Evolutionary conservation across 2,329 filamentous ascomycete species (phyloP).

Genomic region (Penicillium sp.): DNA sequence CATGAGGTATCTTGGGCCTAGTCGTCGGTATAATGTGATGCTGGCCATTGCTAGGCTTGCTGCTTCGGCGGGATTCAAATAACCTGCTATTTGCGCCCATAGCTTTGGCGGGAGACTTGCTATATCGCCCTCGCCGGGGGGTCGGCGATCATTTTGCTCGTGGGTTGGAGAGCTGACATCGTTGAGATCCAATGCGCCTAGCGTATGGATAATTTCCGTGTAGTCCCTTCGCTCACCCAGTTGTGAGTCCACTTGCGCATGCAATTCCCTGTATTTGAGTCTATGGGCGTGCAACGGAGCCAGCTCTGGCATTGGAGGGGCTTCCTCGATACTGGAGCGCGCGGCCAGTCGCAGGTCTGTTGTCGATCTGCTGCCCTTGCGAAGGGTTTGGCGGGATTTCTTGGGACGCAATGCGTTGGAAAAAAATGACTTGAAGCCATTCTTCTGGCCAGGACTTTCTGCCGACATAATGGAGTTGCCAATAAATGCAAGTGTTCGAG

Average conservation of each 20-base stretch:
- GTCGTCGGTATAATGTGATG: conserved; percentile 44
- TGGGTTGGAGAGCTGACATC: conserved; percentile 19
- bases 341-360: conserved; percentile 25
- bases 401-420: conserved; percentile 31
- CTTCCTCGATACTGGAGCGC: conserved; percentile 22
- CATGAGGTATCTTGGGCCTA: conserved; percentile 42
- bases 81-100: conserved; percentile 46
- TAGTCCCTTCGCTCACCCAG: conserved; percentile 37
- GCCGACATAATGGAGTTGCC: conserved; percentile 24
- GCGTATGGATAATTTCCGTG: conserved; percentile 34
- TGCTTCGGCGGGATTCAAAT: conserved; percentile 45
- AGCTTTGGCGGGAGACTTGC: conserved; percentile 44
- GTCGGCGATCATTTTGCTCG: conserved; percentile 20
- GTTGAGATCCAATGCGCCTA: conserved; percentile 30
- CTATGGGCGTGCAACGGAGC: conserved; percentile 35
- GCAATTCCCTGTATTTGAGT: conserved; percentile 28
- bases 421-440: conserved; percentile 30
- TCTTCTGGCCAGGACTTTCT: conserved; percentile 30
- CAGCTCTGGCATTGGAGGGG: conserved; percentile 29
- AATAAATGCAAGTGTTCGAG: background rate
- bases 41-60: conserved; percentile 51
- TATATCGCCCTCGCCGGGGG: conserved; percentile 42
- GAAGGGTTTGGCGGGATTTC: conserved; percentile 37
- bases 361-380: conserved; percentile 30
- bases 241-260: conserved; percentile 32